Evolutionary conservation across 2,329 filamentous ascomycete genomes (phyloP), one percentile per base, ranked within the genome.

Genomic region (Cylindrodendrum hubeiense): DNA sequence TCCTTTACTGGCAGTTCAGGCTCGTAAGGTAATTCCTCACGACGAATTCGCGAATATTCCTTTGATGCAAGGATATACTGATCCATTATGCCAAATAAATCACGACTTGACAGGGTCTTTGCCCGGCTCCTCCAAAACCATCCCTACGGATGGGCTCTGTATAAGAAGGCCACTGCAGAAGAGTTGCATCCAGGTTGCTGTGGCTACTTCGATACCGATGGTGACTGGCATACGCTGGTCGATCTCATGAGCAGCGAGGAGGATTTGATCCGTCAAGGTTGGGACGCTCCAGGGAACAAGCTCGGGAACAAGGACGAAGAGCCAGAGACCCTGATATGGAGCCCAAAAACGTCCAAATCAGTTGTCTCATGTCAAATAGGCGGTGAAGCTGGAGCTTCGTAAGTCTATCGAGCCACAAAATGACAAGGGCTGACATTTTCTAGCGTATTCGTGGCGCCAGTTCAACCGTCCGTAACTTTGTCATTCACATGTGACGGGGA

Each of bases 201-300:
- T 28, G 46, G 46, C 26, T 50, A 50, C 24, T 50, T 50, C 33
- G 46, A 50, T n/a, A 19, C 26, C 26, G 46, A 50, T 24, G 46
- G 46, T 10, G 46, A 50, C 17, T 50, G 46, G 46, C 46, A 50
- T 30, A 50, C 46, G 6, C 46, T 50, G 15, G 46, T 30, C 17
- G 26, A 50, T 28, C 21, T 50, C 17, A 28, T n/a, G 22, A 19
- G 46, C 17, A 50, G 17, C 3, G 17, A 28, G 5, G 22, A 50
- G 6, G 26, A 50, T 5, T 19, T 50, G 22, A 28, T n/a, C n/a
- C 22, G n/a, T 9, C 17, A 19, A 30, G 46, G 46, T 5, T 28
- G 22, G 46, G 33, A 50, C 4, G 15, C 26, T 28, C 46, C 46
- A 19, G 24, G 26, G 10, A 24, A 50, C 22, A 24, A 13, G 7